Evolutionary conservation across 2,329 filamentous ascomycete species (phyloP), one percentile per base, ranked within the genome.

Genomic region (Fusarium sp.): DNA sequence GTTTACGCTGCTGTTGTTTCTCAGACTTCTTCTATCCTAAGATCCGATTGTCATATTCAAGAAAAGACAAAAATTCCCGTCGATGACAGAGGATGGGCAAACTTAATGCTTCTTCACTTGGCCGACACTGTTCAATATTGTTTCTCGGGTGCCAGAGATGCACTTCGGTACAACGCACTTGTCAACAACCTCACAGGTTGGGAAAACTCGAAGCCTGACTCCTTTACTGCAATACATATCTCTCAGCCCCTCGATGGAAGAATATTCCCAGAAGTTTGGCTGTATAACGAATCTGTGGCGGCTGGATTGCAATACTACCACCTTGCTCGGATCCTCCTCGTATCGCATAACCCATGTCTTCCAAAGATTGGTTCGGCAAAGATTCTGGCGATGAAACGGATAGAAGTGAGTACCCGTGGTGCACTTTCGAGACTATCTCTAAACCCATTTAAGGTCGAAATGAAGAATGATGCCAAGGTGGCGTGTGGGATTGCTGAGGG

Each of bases 271-370:
- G 67, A 73, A 17, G 71, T 76, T 22, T 73, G 69, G 62, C 55
- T 76, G 2, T 54, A 76, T 14, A 75, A 69, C 15, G 69, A 76
- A 2, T 59, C 67, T 14, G 70, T 72, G 15, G 74, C 69, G 4
- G 67, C 67, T 1, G 75, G 71, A 1, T 52, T 74, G 34, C 74
- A 76, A 57, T 75, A 75, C n/a, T 76, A 75, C 21, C 71, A 76
- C 28, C 68, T 76, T 8, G 61, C 65, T 8, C 67, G 74, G n/a
- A 75, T 76, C n/a, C 57, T 76, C 15, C 63, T 76, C 3, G 53
- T 71, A 2, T 68, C 70, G 6, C 65, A 76, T 44, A 68, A 76
- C 49, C 75, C 73, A 0, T 62, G 70, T 15, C 62, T 75, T 4
- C 75, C 75, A 11, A 64, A 66, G 28, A 56, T 76, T 7, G 70